These are phyloP conservation scores for Globisporangium polare DNA, from an alignment of 352 stramenopile species.

Conservation along the genomic window DNA sequence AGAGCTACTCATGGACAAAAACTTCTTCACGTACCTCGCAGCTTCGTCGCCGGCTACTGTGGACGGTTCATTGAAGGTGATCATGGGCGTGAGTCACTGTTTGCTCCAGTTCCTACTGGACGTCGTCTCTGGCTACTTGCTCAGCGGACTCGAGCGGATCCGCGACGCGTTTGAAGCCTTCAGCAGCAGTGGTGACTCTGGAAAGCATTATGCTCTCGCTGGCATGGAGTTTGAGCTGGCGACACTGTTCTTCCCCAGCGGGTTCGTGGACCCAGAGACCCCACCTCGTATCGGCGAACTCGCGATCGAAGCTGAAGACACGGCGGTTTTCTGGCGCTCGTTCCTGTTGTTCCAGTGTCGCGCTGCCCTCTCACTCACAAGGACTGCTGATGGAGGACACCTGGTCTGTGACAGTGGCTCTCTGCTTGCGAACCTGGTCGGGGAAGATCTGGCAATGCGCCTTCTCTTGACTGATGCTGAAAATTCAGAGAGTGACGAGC, in stretches of 20 bases:
- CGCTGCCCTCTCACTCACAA: not conserved
- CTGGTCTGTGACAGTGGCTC: not conserved
- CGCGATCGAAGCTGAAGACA: constrained; percentile 39
- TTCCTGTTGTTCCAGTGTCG: constrained; percentile 44
- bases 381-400: not conserved
- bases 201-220: not conserved
- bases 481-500: not conserved
- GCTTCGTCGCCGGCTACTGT: not conserved
- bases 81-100: constrained; percentile 18
- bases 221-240: constrained; percentile 17
- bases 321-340: constrained; percentile 32
- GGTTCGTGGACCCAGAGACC: constrained; percentile 24
- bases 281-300: constrained; percentile 46
- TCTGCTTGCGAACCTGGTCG: constrained; percentile 12
- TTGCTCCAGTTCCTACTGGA: constrained; percentile 56
- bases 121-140: constrained; percentile 39
- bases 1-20: constrained; percentile 27
- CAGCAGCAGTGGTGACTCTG: not conserved
- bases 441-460: not conserved
- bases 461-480: not conserved
- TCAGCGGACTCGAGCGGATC: constrained; percentile 51
- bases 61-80: not conserved
- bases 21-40: constrained; percentile 12
- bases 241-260: constrained; percentile 32
- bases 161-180: constrained; percentile 17